Percentiles rank a stretch among this genome's conserved stretches.
Evolutionary conservation across 179 eudicot species (phyloP).

Genomic region (Heliamphora pulchella): DNA sequence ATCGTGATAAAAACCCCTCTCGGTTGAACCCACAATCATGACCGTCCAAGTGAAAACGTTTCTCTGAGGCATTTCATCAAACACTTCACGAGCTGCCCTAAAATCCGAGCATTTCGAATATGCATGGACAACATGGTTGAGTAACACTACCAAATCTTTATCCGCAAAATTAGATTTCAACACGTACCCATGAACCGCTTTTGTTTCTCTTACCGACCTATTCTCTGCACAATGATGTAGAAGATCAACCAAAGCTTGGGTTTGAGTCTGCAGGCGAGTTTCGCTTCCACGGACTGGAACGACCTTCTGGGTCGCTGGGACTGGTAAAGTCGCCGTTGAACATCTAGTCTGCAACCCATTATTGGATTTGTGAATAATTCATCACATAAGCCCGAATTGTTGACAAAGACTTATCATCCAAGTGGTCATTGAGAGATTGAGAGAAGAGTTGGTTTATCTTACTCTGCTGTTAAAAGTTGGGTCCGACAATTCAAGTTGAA

Average conservation of each 20-base stretch:
- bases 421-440: neutral
- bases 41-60: slow-evolving; percentile 27
- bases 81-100: slow-evolving; percentile 17
- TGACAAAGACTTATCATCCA: neutral
- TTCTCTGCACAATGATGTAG: slow-evolving; percentile 21
- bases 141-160: slow-evolving; percentile 18
- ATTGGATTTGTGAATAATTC: neutral
- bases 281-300: neutral
- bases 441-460: neutral
- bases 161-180: slow-evolving; percentile 18
- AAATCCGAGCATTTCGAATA: slow-evolving; percentile 27
- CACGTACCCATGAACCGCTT: slow-evolving; percentile 23
- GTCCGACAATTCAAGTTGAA: neutral
- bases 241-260: slow-evolving; percentile 22
- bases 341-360: slow-evolving; percentile 7
- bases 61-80: slow-evolving; percentile 19
- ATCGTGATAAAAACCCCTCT: slow-evolving; percentile 15
- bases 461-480: neutral
- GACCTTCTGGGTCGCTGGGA: neutral
- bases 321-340: neutral
- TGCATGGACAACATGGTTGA: slow-evolving; percentile 25
- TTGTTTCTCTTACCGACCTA: slow-evolving; percentile 15
- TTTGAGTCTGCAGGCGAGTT: slow-evolving; percentile 15
- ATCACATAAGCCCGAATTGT: neutral
- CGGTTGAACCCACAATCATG: slow-evolving; percentile 24